A percentile compares a stretch with the other conserved stretches of the same genome.
Conservation (phyloP, 352 stramenopile genomes). For the Globisporangium paroecandrum region DNA sequence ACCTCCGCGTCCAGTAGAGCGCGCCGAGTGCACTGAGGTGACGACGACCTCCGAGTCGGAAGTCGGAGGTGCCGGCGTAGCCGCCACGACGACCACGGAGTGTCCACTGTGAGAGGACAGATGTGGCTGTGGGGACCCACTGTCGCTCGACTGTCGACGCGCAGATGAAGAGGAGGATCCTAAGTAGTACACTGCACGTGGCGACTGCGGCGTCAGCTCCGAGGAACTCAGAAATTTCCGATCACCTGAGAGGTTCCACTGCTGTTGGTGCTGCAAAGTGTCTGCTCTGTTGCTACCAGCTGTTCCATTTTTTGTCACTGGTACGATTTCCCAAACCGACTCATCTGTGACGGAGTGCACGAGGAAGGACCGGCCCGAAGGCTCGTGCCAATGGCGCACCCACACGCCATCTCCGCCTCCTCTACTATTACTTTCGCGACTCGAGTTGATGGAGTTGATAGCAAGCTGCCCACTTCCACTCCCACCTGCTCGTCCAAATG, state of each 20-base stretch:
- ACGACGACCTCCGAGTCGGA: conserved; percentile 40
- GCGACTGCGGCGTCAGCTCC: not conserved
- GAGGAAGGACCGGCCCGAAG: conserved; percentile 48
- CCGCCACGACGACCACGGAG: conserved; percentile 4
- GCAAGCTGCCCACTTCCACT: not conserved
- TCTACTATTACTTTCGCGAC: conserved; percentile 12
- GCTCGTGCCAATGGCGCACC: conserved; percentile 62
- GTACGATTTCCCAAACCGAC: conserved; percentile 64
- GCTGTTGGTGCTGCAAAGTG: no score
- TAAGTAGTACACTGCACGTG: not conserved
- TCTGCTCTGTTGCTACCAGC: not conserved
- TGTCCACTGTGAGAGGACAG: not conserved
- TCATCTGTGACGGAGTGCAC: conserved; percentile 68
- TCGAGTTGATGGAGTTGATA: conserved; percentile 9
- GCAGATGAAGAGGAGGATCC: not conserved
- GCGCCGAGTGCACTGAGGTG: conserved; percentile 11
- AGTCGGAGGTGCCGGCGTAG: conserved; percentile 20
- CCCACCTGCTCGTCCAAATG: not conserved
- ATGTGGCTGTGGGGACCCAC: not conserved
- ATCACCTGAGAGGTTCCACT: not conserved
- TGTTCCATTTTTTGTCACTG: not conserved
- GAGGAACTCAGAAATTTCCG: conserved; percentile 9
- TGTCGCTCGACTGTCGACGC: conserved; percentile 7
- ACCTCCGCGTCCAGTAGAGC: not conserved
- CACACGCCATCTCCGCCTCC: conserved; percentile 32